phyloP scores from a whole-genome alignment of 208 protist species.

The Porcisia deanei region DNA sequence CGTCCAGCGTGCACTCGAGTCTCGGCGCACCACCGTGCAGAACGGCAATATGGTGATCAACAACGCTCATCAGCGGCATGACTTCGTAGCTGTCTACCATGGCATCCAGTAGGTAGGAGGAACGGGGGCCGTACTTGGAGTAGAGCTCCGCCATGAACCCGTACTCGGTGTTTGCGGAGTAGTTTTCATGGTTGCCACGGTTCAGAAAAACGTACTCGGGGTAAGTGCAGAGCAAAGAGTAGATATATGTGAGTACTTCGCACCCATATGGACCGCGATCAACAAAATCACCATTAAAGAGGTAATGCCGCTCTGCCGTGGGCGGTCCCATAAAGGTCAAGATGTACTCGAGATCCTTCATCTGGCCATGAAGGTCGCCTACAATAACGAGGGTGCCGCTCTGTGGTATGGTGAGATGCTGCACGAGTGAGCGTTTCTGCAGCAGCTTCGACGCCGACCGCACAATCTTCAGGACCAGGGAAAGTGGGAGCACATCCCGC shows the following conservation, averaged over 20 bases:
- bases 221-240: conserved; percentile 77
- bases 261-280: conserved; percentile 98
- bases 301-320: conserved; percentile 64
- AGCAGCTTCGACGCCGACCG: conserved; percentile 57
- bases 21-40: conserved; percentile 97
- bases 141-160: conserved; percentile 72
- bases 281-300: conserved; percentile 99
- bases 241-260: conserved; percentile 90
- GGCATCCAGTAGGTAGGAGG: conserved; percentile 42
- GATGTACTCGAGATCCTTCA: conserved; percentile 84
- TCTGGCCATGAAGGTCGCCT: conserved; percentile 89
- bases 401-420: conserved; percentile 52
- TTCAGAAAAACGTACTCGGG: conserved; percentile 88
- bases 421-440: conserved; percentile 40
- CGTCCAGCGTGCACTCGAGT: conserved; percentile 59
- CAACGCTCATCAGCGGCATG: conserved; percentile 85
- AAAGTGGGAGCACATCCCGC: conserved; percentile 44
- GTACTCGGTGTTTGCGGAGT: conserved; percentile 83
- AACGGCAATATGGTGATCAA: conserved; percentile 95
- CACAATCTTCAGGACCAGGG: conserved; percentile 45
- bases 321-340: conserved; percentile 59
- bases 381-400: conserved; percentile 74
- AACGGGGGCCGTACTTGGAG: conserved; percentile 67
- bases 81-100: conserved; percentile 87
- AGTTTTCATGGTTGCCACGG: conserved; percentile 93